phyloP scores from a whole-genome alignment of 208 protist species.

The Crithidia thermophila region DNA sequence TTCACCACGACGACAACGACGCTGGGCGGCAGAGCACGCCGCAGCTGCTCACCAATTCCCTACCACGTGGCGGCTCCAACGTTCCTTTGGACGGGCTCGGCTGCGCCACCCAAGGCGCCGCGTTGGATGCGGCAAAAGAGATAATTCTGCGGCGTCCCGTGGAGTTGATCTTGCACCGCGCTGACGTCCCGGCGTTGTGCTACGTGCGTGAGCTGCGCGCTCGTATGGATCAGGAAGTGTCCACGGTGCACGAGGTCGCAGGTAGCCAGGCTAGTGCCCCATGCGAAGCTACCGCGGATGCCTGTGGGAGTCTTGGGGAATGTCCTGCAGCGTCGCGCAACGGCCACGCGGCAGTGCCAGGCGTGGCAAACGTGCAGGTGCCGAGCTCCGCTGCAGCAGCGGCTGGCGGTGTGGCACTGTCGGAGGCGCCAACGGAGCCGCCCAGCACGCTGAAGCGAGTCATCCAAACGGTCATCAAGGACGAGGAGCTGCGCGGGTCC shows the following conservation, averaged over 20 bases:
- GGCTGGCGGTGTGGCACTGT: not conserved
- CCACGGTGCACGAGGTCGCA: not conserved
- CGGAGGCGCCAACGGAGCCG: too few relatives aligned
- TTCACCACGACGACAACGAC: not conserved
- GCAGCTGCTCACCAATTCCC: not conserved
- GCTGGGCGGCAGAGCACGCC: not conserved
- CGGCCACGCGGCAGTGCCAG: too few relatives aligned
- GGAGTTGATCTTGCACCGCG: slow-evolving; percentile 38
- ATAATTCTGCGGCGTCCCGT: slow-evolving; percentile 40
- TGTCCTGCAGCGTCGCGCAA: too few relatives aligned
- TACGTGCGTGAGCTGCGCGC: slow-evolving; percentile 64
- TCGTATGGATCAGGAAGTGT: slow-evolving; percentile 27
- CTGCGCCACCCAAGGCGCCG: not conserved
- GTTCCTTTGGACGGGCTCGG: slow-evolving; percentile 12
- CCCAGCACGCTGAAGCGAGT: slow-evolving; percentile 13
- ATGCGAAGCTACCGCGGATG: not conserved
- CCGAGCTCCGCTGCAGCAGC: not conserved
- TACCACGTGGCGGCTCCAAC: slow-evolving; percentile 9
- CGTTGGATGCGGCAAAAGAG: slow-evolving; percentile 19
- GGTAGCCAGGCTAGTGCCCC: not conserved
- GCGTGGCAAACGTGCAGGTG: too few relatives aligned
- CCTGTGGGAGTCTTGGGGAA: too few relatives aligned
- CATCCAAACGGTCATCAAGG: slow-evolving; percentile 44
- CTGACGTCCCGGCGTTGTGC: slow-evolving; percentile 60
- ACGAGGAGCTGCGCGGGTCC: slow-evolving; percentile 33